Evolutionary conservation across 2,329 filamentous ascomycete species (phyloP).

Genomic region (Cercospora nicotianae): DNA sequence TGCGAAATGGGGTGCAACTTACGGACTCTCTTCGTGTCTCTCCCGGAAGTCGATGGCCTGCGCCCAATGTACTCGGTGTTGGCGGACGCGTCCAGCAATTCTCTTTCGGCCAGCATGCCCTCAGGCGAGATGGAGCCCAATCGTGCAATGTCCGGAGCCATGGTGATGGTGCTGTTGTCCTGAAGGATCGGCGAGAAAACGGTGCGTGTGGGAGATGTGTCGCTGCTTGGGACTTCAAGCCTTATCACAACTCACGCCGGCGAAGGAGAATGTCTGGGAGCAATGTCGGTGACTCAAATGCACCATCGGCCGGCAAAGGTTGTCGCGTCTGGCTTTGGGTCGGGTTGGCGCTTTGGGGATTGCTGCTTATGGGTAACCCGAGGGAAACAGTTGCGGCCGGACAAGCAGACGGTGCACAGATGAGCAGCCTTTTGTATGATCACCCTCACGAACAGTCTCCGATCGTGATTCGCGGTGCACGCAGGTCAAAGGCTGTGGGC

Average conservation of each 20-base stretch:
- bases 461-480: not conserved
- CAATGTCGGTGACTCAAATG: not conserved
- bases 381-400: not conserved
- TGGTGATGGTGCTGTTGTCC: constrained; percentile 6
- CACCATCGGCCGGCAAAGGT: not conserved
- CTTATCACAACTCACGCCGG: not conserved
- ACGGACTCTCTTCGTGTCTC: constrained; percentile 40
- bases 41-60: constrained; percentile 34
- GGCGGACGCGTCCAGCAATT: constrained; percentile 32
- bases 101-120: constrained; percentile 27
- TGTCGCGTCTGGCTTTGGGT: constrained; percentile 9
- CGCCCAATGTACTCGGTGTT: constrained; percentile 36
- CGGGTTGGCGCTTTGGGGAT: constrained; percentile 17
- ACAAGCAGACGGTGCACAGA: not conserved
- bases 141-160: constrained; percentile 25
- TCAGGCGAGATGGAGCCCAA: constrained; percentile 21
- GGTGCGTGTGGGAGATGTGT: not conserved
- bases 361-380: constrained; percentile 13
- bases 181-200: not conserved
- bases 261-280: not conserved
- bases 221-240: not conserved
- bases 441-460: not conserved
- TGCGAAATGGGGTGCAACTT: constrained; percentile 23
- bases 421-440: not conserved
- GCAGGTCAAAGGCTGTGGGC: not conserved